phyloP scores from a whole-genome alignment of 2,329 filamentous ascomycete genomes.

The Chaetomiaceae sp. region DNA sequence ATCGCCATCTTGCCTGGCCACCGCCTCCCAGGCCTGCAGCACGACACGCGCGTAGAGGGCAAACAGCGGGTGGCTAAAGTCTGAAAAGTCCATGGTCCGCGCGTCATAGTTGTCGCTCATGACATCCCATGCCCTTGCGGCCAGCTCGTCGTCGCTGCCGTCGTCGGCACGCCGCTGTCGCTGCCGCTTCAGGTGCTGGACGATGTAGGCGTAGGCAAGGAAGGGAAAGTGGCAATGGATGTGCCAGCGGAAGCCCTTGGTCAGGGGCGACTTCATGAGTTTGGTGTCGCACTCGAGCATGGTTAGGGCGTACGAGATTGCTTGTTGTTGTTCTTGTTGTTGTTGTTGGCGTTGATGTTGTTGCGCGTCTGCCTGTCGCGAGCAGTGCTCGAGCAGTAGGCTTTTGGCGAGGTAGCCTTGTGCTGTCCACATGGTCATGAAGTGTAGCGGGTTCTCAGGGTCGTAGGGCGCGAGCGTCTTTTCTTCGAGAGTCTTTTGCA shows the following conservation, averaged over 20 bases:
- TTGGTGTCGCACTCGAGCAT: constrained; percentile 37
- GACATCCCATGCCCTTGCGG: constrained; percentile 31
- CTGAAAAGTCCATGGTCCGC: neutral
- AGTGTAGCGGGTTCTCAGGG: constrained; percentile 37
- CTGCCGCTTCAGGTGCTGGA: constrained; percentile 32
- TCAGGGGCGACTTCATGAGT: constrained; percentile 31
- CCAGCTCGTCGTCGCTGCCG: constrained; percentile 17
- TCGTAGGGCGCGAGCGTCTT: constrained; percentile 43
- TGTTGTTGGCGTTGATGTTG: constrained; percentile 25
- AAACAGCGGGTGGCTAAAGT: neutral
- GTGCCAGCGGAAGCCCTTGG: constrained; percentile 37
- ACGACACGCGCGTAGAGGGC: constrained; percentile 1
- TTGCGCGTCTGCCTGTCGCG: constrained; percentile 24
- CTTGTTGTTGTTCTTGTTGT: constrained; percentile 22
- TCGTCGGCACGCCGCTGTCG: constrained; percentile 1
- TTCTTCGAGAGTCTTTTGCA: constrained; percentile 42
- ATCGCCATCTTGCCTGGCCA: neutral
- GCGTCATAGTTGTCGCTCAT: constrained; percentile 33
- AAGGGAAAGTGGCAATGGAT: constrained; percentile 37
- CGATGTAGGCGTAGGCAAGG: constrained; percentile 38
- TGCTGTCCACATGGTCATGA: constrained; percentile 37
- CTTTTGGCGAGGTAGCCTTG: constrained; percentile 44
- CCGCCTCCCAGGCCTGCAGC: constrained; percentile 8
- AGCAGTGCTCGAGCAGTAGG: constrained; percentile 47
- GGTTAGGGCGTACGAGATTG: constrained; percentile 30